Evolutionary conservation across 1,284 basidiomycete species (phyloP).

Genomic region (Tranzscheliella williamsii): DNA sequence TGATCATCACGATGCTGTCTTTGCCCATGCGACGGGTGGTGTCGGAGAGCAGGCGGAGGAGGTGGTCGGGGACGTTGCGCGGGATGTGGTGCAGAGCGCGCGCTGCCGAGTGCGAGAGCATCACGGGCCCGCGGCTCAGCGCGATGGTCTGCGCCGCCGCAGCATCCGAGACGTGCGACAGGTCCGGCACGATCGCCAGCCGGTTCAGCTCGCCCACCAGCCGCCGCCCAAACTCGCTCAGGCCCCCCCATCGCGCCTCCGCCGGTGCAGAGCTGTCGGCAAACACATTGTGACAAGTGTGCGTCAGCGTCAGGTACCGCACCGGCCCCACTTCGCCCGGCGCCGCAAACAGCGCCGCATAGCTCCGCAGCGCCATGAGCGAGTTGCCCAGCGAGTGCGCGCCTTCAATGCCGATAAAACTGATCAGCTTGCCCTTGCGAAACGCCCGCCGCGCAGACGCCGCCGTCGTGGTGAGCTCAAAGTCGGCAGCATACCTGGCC

Average conservation of each 20-base stretch:
- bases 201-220: conserved; percentile 33
- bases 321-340: conserved; percentile 14
- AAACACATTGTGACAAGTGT: conserved; percentile 37
- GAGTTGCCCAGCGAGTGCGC: conserved; percentile 37
- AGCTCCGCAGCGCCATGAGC: background rate
- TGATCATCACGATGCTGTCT: conserved; percentile 38
- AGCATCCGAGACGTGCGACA: conserved; percentile 33
- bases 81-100: conserved; percentile 9
- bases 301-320: conserved; percentile 35
- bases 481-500: conserved; percentile 17
- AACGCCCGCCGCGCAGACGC: conserved; percentile 31
- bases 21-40: conserved; percentile 1
- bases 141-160: conserved; percentile 29
- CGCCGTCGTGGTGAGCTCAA: conserved; percentile 10
- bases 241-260: conserved; percentile 26
- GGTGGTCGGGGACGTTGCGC: conserved; percentile 28
- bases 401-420: conserved; percentile 39
- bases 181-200: conserved; percentile 34
- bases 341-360: conserved; percentile 11
- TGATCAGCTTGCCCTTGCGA: conserved; percentile 43
- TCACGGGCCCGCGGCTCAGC: conserved; percentile 21
- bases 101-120: conserved; percentile 36
- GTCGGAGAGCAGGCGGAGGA: conserved; percentile 11
- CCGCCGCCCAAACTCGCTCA: conserved; percentile 18
- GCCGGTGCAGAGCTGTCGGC: conserved; percentile 25